phyloP scores from a whole-genome alignment of 345 rosid species.

The Moricandia moricandioides region DNA sequence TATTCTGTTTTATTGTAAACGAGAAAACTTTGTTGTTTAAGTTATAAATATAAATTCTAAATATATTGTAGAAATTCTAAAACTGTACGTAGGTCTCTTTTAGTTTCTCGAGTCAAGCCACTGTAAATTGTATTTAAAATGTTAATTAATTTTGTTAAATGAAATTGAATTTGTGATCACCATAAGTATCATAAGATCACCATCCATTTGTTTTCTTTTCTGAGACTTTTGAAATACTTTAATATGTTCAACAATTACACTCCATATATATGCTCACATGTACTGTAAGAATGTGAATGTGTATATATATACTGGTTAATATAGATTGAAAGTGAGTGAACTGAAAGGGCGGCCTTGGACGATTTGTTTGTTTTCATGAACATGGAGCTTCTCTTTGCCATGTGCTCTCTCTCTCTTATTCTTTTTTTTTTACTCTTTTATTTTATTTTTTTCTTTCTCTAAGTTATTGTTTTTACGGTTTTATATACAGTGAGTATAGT shows the following conservation, averaged over 20 bases:
- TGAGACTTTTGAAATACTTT: not conserved
- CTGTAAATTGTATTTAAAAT: not conserved
- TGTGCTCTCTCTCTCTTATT: constrained; percentile 19
- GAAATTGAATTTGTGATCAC: not conserved
- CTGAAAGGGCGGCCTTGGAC: constrained; percentile 27
- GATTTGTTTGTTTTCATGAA: constrained; percentile 38
- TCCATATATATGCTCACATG: not conserved
- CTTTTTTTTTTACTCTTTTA: not conserved
- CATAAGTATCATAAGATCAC: not conserved
- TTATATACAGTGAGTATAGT: constrained; percentile 17
- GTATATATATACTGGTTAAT: not conserved
- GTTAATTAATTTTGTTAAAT: not conserved
- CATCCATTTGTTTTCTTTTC: not conserved
- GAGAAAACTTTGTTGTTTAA: no score
- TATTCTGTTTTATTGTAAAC: not conserved
- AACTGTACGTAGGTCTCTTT: not conserved
- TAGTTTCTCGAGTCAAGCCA: not conserved
- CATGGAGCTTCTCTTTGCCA: constrained; percentile 38
- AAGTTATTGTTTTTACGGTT: constrained; percentile 7
- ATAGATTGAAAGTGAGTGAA: constrained; percentile 30
- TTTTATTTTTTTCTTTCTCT: not conserved
- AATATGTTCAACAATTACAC: not conserved
- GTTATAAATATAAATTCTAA: no score
- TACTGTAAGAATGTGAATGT: constrained; percentile 3
- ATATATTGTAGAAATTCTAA: not conserved